Evolutionary conservation across 352 stramenopile species (phyloP).

Genomic region (Phytophthora sansomeana): DNA sequence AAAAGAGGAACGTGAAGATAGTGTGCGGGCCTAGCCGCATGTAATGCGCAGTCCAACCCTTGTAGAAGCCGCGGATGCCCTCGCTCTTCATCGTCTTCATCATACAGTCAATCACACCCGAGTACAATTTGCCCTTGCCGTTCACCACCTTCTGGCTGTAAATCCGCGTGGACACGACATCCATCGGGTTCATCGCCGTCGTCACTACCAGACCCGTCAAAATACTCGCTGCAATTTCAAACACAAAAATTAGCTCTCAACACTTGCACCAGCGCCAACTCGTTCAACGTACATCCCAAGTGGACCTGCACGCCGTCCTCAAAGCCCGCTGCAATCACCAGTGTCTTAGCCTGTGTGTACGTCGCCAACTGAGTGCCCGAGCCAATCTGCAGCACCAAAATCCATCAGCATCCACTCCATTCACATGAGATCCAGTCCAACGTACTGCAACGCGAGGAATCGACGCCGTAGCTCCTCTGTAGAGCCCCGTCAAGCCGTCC

Average conservation of each 20-base stretch:
- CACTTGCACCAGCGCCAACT: background rate
- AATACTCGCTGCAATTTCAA: conserved; percentile 62
- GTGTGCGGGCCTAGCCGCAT: conserved; percentile 88
- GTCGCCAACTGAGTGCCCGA: conserved; percentile 86
- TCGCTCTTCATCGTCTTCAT: conserved; percentile 82
- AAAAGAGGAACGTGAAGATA: conserved; percentile 89
- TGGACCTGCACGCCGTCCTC: conserved; percentile 81
- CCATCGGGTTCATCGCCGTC: conserved; percentile 90
- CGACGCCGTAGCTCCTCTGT: conserved; percentile 75
- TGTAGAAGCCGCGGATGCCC: conserved; percentile 86
- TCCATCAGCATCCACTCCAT: conserved; percentile 5
- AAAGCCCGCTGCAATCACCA: conserved; percentile 78
- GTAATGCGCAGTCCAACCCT: conserved; percentile 89
- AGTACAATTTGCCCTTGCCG: conserved; percentile 85
- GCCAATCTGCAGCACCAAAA: conserved; percentile 69
- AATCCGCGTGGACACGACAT: conserved; percentile 87
- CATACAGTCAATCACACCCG: conserved; percentile 78
- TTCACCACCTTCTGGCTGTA: conserved; percentile 91
- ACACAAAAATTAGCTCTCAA: conserved; percentile 7
- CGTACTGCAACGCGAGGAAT: conserved; percentile 82
- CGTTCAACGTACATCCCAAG: conserved; percentile 72
- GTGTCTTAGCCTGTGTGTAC: conserved; percentile 85
- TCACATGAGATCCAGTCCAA: conserved; percentile 8
- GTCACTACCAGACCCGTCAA: conserved; percentile 84
- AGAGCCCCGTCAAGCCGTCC: conserved; percentile 77